Evolutionary conservation across 371 early-diverging fungal species (phyloP), one percentile per base, ranked within the genome.

Genomic region (Mortierella sp.): DNA sequence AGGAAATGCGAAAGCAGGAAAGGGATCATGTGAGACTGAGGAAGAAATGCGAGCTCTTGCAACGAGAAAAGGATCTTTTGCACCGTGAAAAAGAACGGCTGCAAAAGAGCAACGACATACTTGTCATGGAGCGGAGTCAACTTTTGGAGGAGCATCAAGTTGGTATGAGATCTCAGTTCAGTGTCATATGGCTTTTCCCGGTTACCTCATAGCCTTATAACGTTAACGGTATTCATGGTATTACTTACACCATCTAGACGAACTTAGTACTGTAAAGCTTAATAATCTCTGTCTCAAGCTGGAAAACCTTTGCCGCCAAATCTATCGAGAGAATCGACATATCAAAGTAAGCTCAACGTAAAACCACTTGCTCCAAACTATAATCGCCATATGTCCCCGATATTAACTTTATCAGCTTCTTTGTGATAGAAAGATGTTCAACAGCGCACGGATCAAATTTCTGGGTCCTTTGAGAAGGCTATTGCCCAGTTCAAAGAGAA

Each of bases 401-500:
- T 30, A 30, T 30, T 30, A 30, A 30, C 30, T 30, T 30, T 30
- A 4, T 30, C 30, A 4, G 30, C 30, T 30, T 30, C 30, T 54
- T 20, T 28, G 43, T 18, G 61, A 35, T 73, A 84, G 83, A 65
- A 72, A 71, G 54, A 71, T 64, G 39, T 65, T 68, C 52, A 54
- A 63, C 35, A 67, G 55, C 37, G 76, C 74, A 62, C 77, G 71
- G 74, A 78, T 76, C 71, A 84, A 76, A 75, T 74, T 78, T 32
- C 86, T 83, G 72, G 83, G 75, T 54, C 76, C 75, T n/a, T 84
- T 72, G 88, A 86, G 47, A 71, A 59, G 70, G 83, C 85, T 3
- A 85, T 86, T 30, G 72, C 76, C 47, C 86, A 85, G 55, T 84
- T 85, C 71, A 86, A 85, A 57, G 68, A 65, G 14, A 85, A 84